Conservation (phyloP, 306 rosid genomes). For the Casuarina equisetifolia region DNA sequence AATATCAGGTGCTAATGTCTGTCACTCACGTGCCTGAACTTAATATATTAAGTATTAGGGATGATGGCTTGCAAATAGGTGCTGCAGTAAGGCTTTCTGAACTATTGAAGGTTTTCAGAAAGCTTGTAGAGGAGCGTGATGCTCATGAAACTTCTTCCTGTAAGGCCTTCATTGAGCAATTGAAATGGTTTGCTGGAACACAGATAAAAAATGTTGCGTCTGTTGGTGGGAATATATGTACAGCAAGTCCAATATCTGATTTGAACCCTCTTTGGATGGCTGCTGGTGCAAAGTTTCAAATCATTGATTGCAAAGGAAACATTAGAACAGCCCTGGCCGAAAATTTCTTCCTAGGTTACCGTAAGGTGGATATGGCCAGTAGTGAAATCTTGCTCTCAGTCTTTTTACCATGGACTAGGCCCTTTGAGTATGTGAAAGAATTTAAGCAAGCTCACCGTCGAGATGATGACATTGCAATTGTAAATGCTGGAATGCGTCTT, state of each 20-base stretch:
- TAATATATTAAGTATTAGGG: slow-evolving; percentile 54
- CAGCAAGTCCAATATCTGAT: slow-evolving; percentile 98
- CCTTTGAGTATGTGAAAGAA: slow-evolving; percentile 84
- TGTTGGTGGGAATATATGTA: slow-evolving; percentile 92
- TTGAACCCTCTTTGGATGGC: slow-evolving; percentile 98
- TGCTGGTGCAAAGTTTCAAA: slow-evolving; percentile 64
- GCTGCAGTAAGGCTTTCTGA: slow-evolving; percentile 83
- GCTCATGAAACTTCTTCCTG: slow-evolving; percentile 70
- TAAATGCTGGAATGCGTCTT: slow-evolving; percentile 92
- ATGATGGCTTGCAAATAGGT: slow-evolving; percentile 83
- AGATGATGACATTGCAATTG: slow-evolving; percentile 97
- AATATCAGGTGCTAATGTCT: slow-evolving; percentile 63
- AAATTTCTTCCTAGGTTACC: slow-evolving; percentile 79
- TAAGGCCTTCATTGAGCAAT: slow-evolving; percentile 83
- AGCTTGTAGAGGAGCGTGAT: slow-evolving; percentile 54
- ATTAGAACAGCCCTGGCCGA: slow-evolving; percentile 68
- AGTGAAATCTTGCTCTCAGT: slow-evolving; percentile 80
- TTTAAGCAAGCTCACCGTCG: slow-evolving; percentile 96
- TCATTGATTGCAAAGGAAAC: slow-evolving; percentile 68
- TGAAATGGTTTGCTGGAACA: slow-evolving; percentile 97
- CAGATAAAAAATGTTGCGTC: slow-evolving; percentile 91
- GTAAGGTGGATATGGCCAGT: slow-evolving; percentile 76
- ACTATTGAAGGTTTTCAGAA: slow-evolving; percentile 59
- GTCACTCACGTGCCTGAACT: slow-evolving; percentile 76
- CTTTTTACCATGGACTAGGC: slow-evolving; percentile 87